A percentile compares a stretch with the other conserved stretches of the same genome.
Evolutionary conservation across 2,329 filamentous ascomycete species (phyloP).

Genomic region (Aspergillus amoenus): DNA sequence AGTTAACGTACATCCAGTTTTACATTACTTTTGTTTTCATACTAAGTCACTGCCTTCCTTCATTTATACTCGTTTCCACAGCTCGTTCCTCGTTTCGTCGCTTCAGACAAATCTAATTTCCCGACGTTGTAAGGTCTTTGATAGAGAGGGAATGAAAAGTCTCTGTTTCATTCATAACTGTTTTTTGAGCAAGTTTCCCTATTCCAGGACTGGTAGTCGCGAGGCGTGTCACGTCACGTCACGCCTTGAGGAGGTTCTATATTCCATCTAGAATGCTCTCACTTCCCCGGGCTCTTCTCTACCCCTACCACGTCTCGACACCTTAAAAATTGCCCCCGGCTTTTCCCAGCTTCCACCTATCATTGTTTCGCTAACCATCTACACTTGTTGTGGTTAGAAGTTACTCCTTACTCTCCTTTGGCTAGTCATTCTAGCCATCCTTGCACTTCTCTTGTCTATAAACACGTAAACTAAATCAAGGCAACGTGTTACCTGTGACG

Average conservation of each 20-base stretch:
- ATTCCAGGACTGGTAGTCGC: background rate
- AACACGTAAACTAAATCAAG: background rate
- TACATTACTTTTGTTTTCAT: background rate
- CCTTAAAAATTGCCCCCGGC: background rate
- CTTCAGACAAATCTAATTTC: background rate
- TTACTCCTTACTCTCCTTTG: background rate
- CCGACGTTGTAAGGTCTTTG: background rate
- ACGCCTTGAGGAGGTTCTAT: background rate
- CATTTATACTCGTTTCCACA: background rate
- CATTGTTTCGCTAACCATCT: background rate
- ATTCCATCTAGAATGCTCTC: background rate
- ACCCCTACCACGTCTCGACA: background rate
- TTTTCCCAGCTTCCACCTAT: background rate
- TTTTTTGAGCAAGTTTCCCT: background rate
- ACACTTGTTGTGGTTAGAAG: background rate
- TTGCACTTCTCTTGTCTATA: background rate
- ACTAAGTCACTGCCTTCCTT: too few species aligned
- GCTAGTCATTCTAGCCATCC: background rate
- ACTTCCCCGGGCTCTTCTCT: background rate
- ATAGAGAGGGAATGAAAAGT: background rate
- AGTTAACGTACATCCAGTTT: slow-evolving; percentile 15
- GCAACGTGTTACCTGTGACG: background rate
- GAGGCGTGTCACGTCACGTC: background rate
- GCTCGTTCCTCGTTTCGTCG: background rate
- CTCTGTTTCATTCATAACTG: background rate